Percentiles rank a stretch among this genome's conserved stretches.
These are phyloP conservation scores for Arachnomyces sp. DNA, from an alignment of 2,329 filamentous ascomycete species.

Conservation along the genomic window DNA sequence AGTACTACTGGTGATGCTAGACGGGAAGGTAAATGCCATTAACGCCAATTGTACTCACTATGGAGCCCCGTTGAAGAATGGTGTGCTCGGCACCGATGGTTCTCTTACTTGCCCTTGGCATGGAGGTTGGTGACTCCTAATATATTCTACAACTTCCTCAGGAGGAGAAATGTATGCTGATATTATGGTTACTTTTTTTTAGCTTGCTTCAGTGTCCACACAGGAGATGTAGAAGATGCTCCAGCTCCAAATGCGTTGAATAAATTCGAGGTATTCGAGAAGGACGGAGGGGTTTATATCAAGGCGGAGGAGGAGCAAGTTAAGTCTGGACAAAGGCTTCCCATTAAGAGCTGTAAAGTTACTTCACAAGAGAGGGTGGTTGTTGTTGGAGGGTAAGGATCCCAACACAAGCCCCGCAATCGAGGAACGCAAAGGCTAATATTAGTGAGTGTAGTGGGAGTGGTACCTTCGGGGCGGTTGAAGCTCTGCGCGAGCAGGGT, in stretches of 20 bases:
- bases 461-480: conserved; percentile 70
- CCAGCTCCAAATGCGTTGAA: conserved; percentile 81
- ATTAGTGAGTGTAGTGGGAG: conserved; percentile 54
- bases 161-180: conserved; percentile 12
- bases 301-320: conserved; percentile 69
- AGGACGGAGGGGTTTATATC: conserved; percentile 75
- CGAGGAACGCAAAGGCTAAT: conserved; percentile 6
- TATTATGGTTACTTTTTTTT: conserved; percentile 10
- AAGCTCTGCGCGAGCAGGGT: conserved; percentile 72
- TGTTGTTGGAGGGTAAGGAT: conserved; percentile 63
- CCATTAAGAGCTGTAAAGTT: conserved; percentile 63
- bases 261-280: conserved; percentile 72
- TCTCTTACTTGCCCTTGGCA: conserved; percentile 93
- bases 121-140: conserved; percentile 55
- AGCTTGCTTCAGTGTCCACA: conserved; percentile 88
- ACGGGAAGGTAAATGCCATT: conserved; percentile 67
- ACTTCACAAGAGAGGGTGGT: conserved; percentile 55
- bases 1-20: conserved; percentile 73
- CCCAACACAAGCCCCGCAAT: not conserved
- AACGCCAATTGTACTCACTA: conserved; percentile 85
- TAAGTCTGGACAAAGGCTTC: conserved; percentile 64
- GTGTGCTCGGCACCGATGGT: conserved; percentile 72
- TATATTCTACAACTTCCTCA: not conserved
- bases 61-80: conserved; percentile 79
- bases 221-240: conserved; percentile 90